Base-by-base conservation (phyloP, 116 monocot genomes). In the Papilionanthe hybrid region DNA sequence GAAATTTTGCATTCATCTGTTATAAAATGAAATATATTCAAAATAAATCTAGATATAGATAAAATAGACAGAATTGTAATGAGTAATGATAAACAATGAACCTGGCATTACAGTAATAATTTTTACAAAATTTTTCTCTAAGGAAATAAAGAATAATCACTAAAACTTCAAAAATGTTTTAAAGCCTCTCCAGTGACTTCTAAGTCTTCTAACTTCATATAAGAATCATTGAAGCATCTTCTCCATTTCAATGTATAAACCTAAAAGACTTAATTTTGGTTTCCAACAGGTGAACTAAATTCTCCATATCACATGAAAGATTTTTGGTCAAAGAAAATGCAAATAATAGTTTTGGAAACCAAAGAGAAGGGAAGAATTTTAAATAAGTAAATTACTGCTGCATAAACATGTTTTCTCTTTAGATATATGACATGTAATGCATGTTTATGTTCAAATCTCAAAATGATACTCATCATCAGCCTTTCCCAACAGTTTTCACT, bases 1-100 rank as follows among this genome's bases (percentile, higher is more conserved):
- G 90, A 84, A 56, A 93, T 53, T 55, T 79, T 82, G 79, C 88
- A 93, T 27, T 90, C 83, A 57, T 84, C 94, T 94, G 79, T 76
- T 60, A 82, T 10, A 80, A 80, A 42, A 49, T 29, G 12, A 75
- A 50, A 49, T 9, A 75, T 75, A 27, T 48, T 75, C 17, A 53
- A 53, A 15, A 53, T 17, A 53, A 11, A 18, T 18, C 4, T 3
- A 53, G 15, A 13, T 53, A 25, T 37, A 69, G 23, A 6, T 5
- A 69, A 69, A 32, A 69, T 32, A 69, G 69, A 32, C 17, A 69
- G 69, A 69, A 69, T 69, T 69, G 37, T 69, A 69, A 22, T 68
- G 12, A 68, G 12, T 68, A 68, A 68, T 68, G 29, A 13, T 68
- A 68, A 68, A 29, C 32, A 68, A 30, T 60, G 60, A 58, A 60